Base-by-base conservation (phyloP, 148 eudicot genomes). In the Agrostemma githago region DNA sequence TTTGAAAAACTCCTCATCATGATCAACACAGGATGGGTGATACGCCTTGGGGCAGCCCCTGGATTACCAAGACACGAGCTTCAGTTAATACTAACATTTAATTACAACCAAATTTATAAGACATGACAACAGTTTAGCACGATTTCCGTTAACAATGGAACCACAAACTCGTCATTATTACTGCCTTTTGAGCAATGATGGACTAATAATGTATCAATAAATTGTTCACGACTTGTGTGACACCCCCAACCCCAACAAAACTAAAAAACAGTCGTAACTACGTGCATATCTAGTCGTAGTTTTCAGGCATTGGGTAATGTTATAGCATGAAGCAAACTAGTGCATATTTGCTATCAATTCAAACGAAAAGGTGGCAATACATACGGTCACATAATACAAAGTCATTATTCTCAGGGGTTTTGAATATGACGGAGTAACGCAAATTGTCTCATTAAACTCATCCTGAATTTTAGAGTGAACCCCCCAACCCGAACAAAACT, bases 31-130 rank as follows among this genome's bases (percentile, higher is more conserved):
- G 14, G 93, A 83, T 74, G 97, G 96, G 85, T 94, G 98, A 82
- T 94, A 94, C 3, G 96, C 97, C 87, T 94, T 94, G 0, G 91
- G 92, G 72, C 98, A 94, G 70, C 87, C 91, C 89, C 98, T 94
- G 79, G 64, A 72, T 77, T 74, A 72, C 53, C 70, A 72, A 74
- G 59, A 62, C 62, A 77, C 10, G 4, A 39, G 53, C 78, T 74
- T 17, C 64, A 26, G 15, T 3, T 21, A 17, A 3, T 60, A 12
- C 9, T 4, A 5, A 58, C 61, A 58, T 58, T 58, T 58, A 5
- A 60, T 6, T 20, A 51, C 16, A 51, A 51, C 12, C 56, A 51
- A 51, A 51, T 51, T 51, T 15, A 51, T 51, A 51, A 51, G 56
- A 3, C 16, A 51, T 12, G 14, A 51, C 56, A 0, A 51, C 2